Conservation (phyloP, 116 monocot species). For the Cymodocea nodosa region DNA sequence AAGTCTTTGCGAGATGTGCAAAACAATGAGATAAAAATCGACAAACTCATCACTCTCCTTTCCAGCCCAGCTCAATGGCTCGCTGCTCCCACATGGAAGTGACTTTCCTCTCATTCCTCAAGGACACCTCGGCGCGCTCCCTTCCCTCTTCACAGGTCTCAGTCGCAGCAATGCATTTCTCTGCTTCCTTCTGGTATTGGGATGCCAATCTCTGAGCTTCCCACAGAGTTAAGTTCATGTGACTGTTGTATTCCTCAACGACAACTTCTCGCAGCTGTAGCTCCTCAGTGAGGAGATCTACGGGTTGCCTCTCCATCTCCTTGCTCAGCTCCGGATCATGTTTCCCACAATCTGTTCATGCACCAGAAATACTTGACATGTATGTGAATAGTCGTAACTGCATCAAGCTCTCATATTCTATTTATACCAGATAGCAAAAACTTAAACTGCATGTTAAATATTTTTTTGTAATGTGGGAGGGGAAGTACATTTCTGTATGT, state of each 20-base stretch:
- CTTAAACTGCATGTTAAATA: no score
- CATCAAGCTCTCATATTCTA: no score
- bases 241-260: slow-evolving; percentile 37
- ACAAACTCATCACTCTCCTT: neutral
- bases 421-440: no score
- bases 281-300: slow-evolving; percentile 56
- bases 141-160: slow-evolving; percentile 74
- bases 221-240: slow-evolving; percentile 44
- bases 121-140: slow-evolving; percentile 36
- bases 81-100: slow-evolving; percentile 47
- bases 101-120: slow-evolving; percentile 52
- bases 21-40: neutral
- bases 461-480: no score
- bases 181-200: slow-evolving; percentile 69
- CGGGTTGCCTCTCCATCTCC: slow-evolving; percentile 59
- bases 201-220: slow-evolving; percentile 57
- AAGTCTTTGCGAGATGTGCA: neutral
- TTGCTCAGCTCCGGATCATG: slow-evolving; percentile 56
- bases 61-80: slow-evolving; percentile 60
- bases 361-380: neutral
- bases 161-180: slow-evolving; percentile 76
- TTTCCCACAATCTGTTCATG: slow-evolving; percentile 54
- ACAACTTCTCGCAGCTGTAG: slow-evolving; percentile 38
- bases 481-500: no score
- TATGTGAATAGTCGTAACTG: neutral